Evolutionary conservation across 1,284 basidiomycete genomes (phyloP).

Genomic region (Peniophora sp.): DNA sequence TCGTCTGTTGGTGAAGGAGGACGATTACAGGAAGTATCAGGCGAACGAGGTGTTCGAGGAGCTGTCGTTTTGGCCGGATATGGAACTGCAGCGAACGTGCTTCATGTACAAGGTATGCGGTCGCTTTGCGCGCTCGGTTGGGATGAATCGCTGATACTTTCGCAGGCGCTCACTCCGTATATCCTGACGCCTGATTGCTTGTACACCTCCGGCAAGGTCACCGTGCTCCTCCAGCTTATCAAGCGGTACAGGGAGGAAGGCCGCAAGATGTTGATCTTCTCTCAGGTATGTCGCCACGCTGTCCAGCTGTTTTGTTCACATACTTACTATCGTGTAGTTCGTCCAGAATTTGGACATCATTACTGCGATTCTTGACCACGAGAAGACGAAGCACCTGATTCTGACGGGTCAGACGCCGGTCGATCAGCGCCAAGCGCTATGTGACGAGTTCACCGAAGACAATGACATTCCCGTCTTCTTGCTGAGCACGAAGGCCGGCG

Average conservation of each 20-base stretch:
- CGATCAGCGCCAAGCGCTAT: constrained; percentile 86
- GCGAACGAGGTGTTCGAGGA: constrained; percentile 85
- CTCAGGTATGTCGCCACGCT: constrained; percentile 51
- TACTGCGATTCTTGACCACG: constrained; percentile 75
- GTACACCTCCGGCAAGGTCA: constrained; percentile 86
- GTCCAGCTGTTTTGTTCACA: not conserved
- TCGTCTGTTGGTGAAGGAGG: constrained; percentile 82
- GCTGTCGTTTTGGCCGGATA: constrained; percentile 92
- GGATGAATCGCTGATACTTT: too few relatives aligned
- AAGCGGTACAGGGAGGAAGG: constrained; percentile 61
- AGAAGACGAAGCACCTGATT: constrained; percentile 76
- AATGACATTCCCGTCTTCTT: constrained; percentile 88
- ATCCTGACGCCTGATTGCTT: constrained; percentile 72
- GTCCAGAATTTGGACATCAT: constrained; percentile 94
- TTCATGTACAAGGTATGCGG: constrained; percentile 67
- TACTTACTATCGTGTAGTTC: constrained; percentile 46
- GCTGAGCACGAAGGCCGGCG: constrained; percentile 92
- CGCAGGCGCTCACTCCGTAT: constrained; percentile 37
- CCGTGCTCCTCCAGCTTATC: constrained; percentile 67
- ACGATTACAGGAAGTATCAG: constrained; percentile 74
- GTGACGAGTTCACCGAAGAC: constrained; percentile 97
- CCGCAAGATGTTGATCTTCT: constrained; percentile 89
- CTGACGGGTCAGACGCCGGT: constrained; percentile 94
- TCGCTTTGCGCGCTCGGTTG: too few relatives aligned
- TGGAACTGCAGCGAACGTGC: constrained; percentile 82